Evolutionary conservation across 2,329 filamentous ascomycete species (phyloP).

Genomic region (Xylogone sp.): DNA sequence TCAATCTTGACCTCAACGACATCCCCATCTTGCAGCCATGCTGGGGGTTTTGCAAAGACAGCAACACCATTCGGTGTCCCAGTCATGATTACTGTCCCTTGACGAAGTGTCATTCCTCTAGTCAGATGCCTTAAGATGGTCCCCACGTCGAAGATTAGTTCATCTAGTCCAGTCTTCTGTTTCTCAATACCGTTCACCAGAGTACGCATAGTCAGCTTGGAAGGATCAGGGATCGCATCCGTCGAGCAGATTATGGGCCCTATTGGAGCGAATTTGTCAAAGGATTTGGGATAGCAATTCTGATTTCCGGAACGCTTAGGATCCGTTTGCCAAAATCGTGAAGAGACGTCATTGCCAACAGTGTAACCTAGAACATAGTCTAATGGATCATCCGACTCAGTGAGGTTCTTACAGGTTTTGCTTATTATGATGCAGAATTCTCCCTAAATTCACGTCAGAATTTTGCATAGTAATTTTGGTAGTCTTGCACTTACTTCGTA

Average conservation of each 20-base stretch:
- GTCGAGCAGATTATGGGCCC: slow-evolving; percentile 33
- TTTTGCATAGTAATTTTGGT: too few species aligned
- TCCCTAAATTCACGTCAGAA: slow-evolving; percentile 58
- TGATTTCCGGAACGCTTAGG: slow-evolving; percentile 32
- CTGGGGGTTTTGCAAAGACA: background rate
- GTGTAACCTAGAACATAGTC: slow-evolving; percentile 39
- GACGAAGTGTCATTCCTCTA: background rate
- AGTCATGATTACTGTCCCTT: background rate
- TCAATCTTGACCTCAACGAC: background rate
- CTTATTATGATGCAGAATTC: slow-evolving; percentile 58
- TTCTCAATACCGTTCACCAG: background rate
- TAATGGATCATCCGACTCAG: slow-evolving; percentile 38
- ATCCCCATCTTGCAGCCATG: slow-evolving; percentile 1
- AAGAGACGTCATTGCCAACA: slow-evolving; percentile 38
- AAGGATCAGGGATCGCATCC: background rate
- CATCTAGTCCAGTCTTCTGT: background rate
- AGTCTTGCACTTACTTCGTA: too few species aligned
- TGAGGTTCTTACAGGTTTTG: slow-evolving; percentile 33
- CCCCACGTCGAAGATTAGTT: background rate
- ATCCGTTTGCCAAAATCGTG: slow-evolving; percentile 31
- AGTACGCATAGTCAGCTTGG: background rate
- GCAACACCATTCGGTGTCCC: background rate
- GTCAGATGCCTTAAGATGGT: background rate
- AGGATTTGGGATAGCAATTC: slow-evolving; percentile 39
- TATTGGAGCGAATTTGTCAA: slow-evolving; percentile 39